Conservation (phyloP, 805 yeast species). For the Saturnispora silvae region DNA sequence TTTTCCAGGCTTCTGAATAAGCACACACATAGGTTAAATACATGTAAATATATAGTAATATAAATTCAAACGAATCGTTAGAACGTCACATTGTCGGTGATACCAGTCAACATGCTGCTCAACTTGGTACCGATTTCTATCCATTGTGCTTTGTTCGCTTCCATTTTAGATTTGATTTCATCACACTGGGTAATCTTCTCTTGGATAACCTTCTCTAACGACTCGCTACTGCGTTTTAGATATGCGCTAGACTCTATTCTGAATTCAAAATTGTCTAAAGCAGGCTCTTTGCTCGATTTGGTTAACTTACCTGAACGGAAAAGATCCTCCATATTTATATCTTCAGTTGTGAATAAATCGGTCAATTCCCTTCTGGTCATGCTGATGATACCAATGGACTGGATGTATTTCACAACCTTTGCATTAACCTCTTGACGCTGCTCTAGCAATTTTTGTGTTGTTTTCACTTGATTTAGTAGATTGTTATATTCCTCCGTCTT, state of each 20-base stretch:
- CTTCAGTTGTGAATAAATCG: no score
- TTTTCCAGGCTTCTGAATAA: no score
- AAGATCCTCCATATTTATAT: no score
- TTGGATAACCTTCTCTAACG: constrained; percentile 16
- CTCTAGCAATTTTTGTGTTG: constrained; percentile 16
- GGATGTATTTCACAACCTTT: constrained; percentile 17
- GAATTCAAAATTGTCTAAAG: constrained; percentile 23
- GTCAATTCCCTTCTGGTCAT: constrained; percentile 17
- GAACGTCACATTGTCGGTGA: constrained; percentile 1
- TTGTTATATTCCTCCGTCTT: constrained; percentile 16
- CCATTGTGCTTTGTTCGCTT: constrained; percentile 19
- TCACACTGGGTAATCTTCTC: constrained; percentile 21
- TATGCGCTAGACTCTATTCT: constrained; percentile 12
- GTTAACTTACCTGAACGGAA: no score
- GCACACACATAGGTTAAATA: constrained; percentile 2
- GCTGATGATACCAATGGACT: constrained; percentile 15
- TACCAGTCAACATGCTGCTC: not conserved
- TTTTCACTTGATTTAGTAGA: constrained; percentile 15
- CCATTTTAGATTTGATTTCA: constrained; percentile 13
- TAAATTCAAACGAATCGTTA: constrained; percentile 2
- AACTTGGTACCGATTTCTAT: constrained; percentile 14
- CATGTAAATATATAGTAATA: not conserved
- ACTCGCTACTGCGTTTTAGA: constrained; percentile 16
- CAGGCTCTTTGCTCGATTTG: no score
- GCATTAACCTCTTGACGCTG: constrained; percentile 19